Percentiles rank a stretch among this genome's conserved stretches.
Conservation (phyloP, 2,329 filamentous ascomycete genomes). For the Myriosclerotinia scirpicola region DNA sequence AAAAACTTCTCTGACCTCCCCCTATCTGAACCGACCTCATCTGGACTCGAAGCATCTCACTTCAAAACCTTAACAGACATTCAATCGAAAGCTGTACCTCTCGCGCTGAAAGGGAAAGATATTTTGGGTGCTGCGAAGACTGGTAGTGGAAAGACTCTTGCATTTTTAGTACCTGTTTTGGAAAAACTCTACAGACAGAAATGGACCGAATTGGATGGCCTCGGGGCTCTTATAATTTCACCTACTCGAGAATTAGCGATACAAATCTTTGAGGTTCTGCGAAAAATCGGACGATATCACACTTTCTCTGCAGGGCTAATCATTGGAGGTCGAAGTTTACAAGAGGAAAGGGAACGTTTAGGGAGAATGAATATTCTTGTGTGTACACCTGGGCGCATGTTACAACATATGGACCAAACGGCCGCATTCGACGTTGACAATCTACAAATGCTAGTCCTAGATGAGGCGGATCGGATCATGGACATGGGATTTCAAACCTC, state of each 20-base stretch:
- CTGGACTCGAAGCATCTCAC: constrained; percentile 80
- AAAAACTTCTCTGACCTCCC: constrained; percentile 81
- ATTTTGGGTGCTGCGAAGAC: constrained; percentile 95
- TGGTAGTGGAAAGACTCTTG: constrained; percentile 90
- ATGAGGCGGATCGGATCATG: constrained; percentile 95
- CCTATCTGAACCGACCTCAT: constrained; percentile 75
- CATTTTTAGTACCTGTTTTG: constrained; percentile 87
- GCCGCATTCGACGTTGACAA: constrained; percentile 87
- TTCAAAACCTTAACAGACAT: constrained; percentile 91
- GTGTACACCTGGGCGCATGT: constrained; percentile 89
- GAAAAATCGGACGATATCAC: constrained; percentile 86
- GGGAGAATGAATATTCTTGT: constrained; percentile 95
- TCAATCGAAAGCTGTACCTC: constrained; percentile 83
- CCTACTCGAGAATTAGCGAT: constrained; percentile 94
- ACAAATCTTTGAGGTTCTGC: constrained; percentile 92
- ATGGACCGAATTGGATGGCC: constrained; percentile 87
- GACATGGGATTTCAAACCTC: constrained; percentile 94
- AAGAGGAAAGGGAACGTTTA: constrained; percentile 81
- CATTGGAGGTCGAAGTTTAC: constrained; percentile 88
- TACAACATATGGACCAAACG: constrained; percentile 95
- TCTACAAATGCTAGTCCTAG: constrained; percentile 86
- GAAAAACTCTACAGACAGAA: constrained; percentile 87
- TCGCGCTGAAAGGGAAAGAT: constrained; percentile 81
- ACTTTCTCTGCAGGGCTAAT: constrained; percentile 88
- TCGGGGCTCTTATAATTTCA: constrained; percentile 89